phyloP scores from a whole-genome alignment of 106 monocot species.

The Allium sativum region DNA sequence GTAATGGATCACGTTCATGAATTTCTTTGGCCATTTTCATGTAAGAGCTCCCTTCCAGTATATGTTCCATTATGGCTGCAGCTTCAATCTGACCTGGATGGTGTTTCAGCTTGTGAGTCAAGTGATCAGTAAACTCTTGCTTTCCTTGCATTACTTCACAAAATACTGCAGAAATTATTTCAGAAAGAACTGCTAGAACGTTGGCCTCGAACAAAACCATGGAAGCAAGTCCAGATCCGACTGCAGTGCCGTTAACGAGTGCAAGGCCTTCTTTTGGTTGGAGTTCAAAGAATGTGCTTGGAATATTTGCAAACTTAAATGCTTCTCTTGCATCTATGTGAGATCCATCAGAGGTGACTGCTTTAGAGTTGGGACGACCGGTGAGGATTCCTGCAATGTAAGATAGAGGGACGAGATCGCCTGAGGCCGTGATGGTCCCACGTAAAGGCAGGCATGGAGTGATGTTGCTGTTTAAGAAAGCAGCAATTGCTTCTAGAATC shows the following conservation, averaged over 20 bases:
- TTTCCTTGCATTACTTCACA: conserved; percentile 94
- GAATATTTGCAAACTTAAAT: conserved; percentile 53
- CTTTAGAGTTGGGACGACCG: conserved; percentile 66
- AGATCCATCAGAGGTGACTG: conserved; percentile 34
- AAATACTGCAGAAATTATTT: conserved; percentile 76
- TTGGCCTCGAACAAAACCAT: conserved; percentile 77
- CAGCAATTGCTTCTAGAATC: conserved; percentile 73
- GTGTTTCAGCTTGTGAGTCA: conserved; percentile 92
- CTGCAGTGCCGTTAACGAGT: conserved; percentile 91
- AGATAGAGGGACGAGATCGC: conserved; percentile 89
- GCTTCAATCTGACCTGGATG: conserved; percentile 95
- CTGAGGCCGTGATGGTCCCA: conserved; percentile 90
- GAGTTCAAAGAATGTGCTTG: conserved; percentile 71
- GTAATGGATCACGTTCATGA: conserved; percentile 51
- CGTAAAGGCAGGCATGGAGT: conserved; percentile 83
- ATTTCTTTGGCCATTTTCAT: conserved; percentile 53
- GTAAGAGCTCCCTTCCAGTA: conserved; percentile 64
- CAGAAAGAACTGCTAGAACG: conserved; percentile 50
- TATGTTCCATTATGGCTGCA: conserved; percentile 87
- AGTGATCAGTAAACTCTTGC: conserved; percentile 89
- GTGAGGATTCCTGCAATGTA: conserved; percentile 88
- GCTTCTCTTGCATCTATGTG: conserved; percentile 53
- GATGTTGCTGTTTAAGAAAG: conserved; percentile 51
- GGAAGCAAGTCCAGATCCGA: conserved; percentile 87
- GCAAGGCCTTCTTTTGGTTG: conserved; percentile 97